A percentile compares a stretch with the other conserved stretches of the same genome.
phyloP scores from a whole-genome alignment of 805 yeast genomes.

The Scheffersomyces lignosus region DNA sequence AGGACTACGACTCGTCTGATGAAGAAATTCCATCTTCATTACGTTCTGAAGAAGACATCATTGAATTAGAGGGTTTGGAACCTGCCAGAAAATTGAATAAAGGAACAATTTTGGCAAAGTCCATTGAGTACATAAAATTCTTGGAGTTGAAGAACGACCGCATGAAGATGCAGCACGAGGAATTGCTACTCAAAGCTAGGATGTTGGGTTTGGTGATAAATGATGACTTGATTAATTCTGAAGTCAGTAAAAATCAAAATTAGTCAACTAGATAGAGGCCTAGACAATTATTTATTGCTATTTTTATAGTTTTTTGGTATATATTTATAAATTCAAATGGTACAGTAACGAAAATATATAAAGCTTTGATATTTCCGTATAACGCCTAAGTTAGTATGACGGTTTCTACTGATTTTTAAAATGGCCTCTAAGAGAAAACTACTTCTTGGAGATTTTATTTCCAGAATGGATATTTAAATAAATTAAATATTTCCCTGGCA shows the following conservation, averaged over 20 bases:
- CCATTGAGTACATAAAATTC: conserved; percentile 77
- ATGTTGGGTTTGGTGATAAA: conserved; percentile 29
- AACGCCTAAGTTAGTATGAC: no score
- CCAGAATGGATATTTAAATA: no score
- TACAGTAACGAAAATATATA: no score
- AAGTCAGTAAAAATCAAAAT: neutral
- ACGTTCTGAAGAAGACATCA: conserved; percentile 1
- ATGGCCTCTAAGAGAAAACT: no score
- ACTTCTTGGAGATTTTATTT: no score
- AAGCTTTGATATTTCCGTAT: no score
- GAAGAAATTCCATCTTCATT: conserved; percentile 6
- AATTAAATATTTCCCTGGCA: no score
- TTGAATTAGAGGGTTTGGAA: conserved; percentile 66
- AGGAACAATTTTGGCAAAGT: conserved; percentile 74
- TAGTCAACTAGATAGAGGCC: neutral
- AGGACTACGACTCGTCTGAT: conserved; percentile 10
- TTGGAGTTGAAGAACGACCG: conserved; percentile 58
- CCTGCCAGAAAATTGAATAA: conserved; percentile 77
- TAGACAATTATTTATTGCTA: neutral
- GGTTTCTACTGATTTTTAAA: no score
- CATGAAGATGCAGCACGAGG: conserved; percentile 53
- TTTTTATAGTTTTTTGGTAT: no score
- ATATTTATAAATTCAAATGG: neutral
- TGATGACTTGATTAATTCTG: conserved; percentile 1
- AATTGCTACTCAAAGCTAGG: conserved; percentile 39